Percentiles rank a stretch among this genome's conserved stretches.
These are phyloP conservation scores for Quaeritorhiza haematococci DNA, from an alignment of 371 early-diverging fungal genomes.

Conservation along the genomic window DNA sequence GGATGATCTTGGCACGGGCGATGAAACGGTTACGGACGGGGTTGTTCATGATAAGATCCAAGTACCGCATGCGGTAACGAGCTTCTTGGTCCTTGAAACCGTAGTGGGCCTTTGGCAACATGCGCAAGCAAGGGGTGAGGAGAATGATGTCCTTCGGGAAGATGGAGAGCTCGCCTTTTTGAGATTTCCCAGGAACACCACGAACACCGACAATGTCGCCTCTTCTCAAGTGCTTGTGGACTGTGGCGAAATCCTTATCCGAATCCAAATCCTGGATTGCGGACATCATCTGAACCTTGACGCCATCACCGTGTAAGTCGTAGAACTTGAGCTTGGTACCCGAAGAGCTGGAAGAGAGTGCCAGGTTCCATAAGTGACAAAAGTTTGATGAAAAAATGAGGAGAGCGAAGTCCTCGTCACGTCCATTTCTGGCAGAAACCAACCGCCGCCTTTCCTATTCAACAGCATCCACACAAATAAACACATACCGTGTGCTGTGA, in stretches of 20 bases:
- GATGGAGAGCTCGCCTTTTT: constrained; percentile 95
- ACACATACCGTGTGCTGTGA: constrained; percentile 48
- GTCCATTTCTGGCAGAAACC: too few relatives aligned
- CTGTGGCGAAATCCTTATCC: constrained; percentile 73
- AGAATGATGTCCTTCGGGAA: constrained; percentile 83
- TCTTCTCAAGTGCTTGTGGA: constrained; percentile 81
- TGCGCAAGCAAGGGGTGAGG: constrained; percentile 94
- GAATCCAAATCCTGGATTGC: constrained; percentile 63
- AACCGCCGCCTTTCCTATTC: too few relatives aligned
- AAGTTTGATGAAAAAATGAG: too few relatives aligned
- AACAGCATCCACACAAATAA: too few relatives aligned
- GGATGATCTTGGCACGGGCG: constrained; percentile 86
- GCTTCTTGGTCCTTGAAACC: constrained; percentile 96
- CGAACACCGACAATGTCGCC: constrained; percentile 98
- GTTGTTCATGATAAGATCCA: constrained; percentile 99
- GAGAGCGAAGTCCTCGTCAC: too few relatives aligned
- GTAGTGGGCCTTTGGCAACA: constrained; percentile 94
- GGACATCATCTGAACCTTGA: constrained; percentile 94
- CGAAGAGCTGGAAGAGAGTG: too few relatives aligned
- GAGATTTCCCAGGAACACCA: constrained; percentile 91
- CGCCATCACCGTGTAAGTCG: constrained; percentile 90
- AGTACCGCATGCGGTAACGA: constrained; percentile 97
- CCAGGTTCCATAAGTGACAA: too few relatives aligned
- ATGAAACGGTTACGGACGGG: constrained; percentile 92
- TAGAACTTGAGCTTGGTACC: constrained; percentile 92